Conservation (phyloP, 768 basidiomycete species). For the Tricholoma bakamatsutake region DNA sequence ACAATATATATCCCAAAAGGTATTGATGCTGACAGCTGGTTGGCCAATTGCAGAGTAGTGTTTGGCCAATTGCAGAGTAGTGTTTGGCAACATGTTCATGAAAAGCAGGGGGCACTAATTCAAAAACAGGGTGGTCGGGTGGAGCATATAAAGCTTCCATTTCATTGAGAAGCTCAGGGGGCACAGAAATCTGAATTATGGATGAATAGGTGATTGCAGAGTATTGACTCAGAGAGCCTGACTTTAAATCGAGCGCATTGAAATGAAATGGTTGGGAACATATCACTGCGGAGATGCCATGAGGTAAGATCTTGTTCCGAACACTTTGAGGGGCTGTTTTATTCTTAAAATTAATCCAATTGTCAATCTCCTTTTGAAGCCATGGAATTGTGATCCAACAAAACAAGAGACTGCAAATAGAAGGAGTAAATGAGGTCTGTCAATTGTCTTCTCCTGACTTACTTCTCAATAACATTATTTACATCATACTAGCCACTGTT, state of each 20-base stretch:
- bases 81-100: constrained; percentile 8
- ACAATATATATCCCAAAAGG: too few relatives aligned
- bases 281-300: constrained; percentile 18
- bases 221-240: too few relatives aligned
- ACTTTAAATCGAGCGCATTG: constrained; percentile 10
- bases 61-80: constrained; percentile 20
- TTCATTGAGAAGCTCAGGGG: constrained; percentile 10
- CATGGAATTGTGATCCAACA: constrained; percentile 32
- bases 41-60: too few relatives aligned
- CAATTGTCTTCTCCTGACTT: background rate
- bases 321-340: constrained; percentile 13
- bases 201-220: too few relatives aligned
- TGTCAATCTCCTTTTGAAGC: constrained; percentile 30
- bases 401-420: constrained; percentile 23
- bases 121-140: constrained; percentile 26
- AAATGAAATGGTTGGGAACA: background rate
- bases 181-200: constrained; percentile 18
- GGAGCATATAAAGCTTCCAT: constrained; percentile 24
- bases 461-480: background rate
- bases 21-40: background rate
- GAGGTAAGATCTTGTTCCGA: constrained; percentile 29
- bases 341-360: constrained; percentile 16
- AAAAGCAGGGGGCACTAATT: constrained; percentile 28
- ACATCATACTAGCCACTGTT: background rate
- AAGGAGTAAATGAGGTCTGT: background rate